Percentiles rank a stretch among this genome's conserved stretches.
phyloP scores from a whole-genome alignment of 2,329 filamentous ascomycete species.

The Phaeosphaeria sp. region DNA sequence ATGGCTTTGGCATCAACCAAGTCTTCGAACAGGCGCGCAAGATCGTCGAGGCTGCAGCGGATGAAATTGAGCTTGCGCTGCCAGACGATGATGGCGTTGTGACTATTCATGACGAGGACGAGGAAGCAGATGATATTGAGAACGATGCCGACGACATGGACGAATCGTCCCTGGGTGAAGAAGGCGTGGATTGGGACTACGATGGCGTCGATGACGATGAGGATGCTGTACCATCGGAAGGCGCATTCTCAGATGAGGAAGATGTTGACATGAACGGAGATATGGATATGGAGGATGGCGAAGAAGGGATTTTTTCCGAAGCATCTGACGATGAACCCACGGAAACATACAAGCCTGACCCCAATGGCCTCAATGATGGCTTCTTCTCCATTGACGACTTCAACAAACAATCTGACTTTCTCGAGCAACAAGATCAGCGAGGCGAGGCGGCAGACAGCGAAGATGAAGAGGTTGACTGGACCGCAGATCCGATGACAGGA shows the following conservation, averaged over 20 bases:
- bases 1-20: constrained; percentile 87
- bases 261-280: constrained; percentile 41
- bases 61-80: constrained; percentile 60
- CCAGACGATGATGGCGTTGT: constrained; percentile 37
- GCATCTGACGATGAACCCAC: constrained; percentile 53
- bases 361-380: constrained; percentile 88
- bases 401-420: constrained; percentile 89
- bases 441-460: constrained; percentile 81
- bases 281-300: constrained; percentile 42
- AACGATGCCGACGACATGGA: constrained; percentile 45
- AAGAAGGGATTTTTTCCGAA: constrained; percentile 41
- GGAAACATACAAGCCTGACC: constrained; percentile 71
- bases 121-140: constrained; percentile 42
- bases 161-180: constrained; percentile 38
- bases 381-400: constrained; percentile 99
- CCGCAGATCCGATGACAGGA: constrained; percentile 70
- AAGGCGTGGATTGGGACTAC: constrained; percentile 43
- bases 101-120: constrained; percentile 25
- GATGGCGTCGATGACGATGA: constrained; percentile 42
- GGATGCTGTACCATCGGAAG: constrained; percentile 33
- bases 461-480: constrained; percentile 83
- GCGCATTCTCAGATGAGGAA: constrained; percentile 37
- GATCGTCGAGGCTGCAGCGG: constrained; percentile 72
- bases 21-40: constrained; percentile 93
- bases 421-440: constrained; percentile 83